phyloP scores from a whole-genome alignment of 2,329 filamentous ascomycete species.

The Atkinsonella texensis region DNA sequence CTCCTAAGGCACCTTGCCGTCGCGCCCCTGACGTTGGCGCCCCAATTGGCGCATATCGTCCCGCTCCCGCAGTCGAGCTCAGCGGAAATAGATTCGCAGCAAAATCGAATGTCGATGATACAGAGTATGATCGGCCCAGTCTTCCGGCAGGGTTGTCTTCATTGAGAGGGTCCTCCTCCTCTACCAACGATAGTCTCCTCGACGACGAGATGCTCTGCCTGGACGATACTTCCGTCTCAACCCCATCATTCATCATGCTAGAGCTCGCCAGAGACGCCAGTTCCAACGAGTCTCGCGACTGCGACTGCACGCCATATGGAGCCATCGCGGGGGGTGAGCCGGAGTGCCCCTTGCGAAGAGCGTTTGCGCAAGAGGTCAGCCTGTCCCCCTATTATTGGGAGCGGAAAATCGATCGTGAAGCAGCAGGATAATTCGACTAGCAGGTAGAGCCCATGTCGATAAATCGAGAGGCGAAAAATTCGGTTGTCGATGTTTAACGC shows the following conservation, averaged over 20 bases:
- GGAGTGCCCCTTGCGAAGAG: too few relatives aligned
- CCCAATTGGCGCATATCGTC: conserved; percentile 76
- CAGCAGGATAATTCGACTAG: conserved; percentile 8
- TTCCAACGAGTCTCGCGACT: conserved; percentile 82
- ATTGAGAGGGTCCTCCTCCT: conserved; percentile 67
- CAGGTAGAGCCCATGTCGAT: conserved; percentile 16
- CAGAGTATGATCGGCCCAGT: conserved; percentile 63
- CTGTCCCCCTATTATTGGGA: neutral
- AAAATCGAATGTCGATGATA: conserved; percentile 92
- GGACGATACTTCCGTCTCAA: conserved; percentile 54
- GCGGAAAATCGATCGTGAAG: neutral
- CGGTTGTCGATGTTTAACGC: neutral
- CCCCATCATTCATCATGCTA: conserved; percentile 42
- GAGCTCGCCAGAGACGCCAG: conserved; percentile 89
- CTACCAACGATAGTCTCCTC: conserved; percentile 68
- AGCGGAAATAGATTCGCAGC: conserved; percentile 86
- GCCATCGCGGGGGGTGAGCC: conserved; percentile 25
- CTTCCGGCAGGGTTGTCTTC: conserved; percentile 39
- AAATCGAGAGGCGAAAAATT: neutral
- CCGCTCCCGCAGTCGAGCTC: conserved; percentile 60
- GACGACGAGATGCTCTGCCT: conserved; percentile 87
- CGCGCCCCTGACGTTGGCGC: conserved; percentile 49
- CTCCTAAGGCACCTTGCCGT: conserved; percentile 43
- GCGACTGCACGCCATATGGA: conserved; percentile 26
- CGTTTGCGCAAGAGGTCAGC: neutral